Base-by-base conservation (phyloP, 495 filamentous ascomycete species). In the Astrocystis sublimbata region DNA sequence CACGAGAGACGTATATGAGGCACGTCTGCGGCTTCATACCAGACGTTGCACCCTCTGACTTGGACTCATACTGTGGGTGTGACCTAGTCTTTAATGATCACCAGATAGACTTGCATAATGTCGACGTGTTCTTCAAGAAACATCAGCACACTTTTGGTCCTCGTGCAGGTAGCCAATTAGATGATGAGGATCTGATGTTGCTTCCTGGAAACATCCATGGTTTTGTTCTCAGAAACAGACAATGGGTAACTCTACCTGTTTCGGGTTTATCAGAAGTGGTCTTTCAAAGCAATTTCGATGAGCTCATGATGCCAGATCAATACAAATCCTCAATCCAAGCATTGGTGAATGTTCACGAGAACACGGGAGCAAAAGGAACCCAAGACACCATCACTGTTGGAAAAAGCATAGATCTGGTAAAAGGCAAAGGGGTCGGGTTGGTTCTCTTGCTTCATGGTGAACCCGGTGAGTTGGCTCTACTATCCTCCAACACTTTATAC, bases 381-480 rank as follows among this genome's bases (percentile, higher is more conserved):
- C 26, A 41, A 4, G 2, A 2, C 13, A 9, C 33, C 52, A 24
- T 64, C 67, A 66, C 41, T 56, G 38, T 55, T 65, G 43, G 45
- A 75, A 43, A 28, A 15, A 30, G 26, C 8, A 43, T 46, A 15
- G 56, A 59, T 8, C 9, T 49, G 17, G 40, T 75, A 33, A 21
- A 58, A 56, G 24, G 65, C 12, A 59, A 59, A 68, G 79, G 77
- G 1, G 70, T 73, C 6, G 76, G 74, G 0, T 57, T 80, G 1
- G 64, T 78, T 38, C 59, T 81, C 4, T 71, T 81, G 1, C 70
- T 83, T 2, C 75, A 81, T 50, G 81, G 76, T 0, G 69, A 68
- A 6, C 81, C 82, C 1, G 82, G 81, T 1, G 72, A 79, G 2
- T 78, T 76, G 0, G 75, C 78, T 63, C 65, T 67, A 6, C 78